Percentiles rank a stretch among this genome's conserved stretches.
Conservation (phyloP, 2,329 filamentous ascomycete genomes). For the Exophiala alcalophila region DNA sequence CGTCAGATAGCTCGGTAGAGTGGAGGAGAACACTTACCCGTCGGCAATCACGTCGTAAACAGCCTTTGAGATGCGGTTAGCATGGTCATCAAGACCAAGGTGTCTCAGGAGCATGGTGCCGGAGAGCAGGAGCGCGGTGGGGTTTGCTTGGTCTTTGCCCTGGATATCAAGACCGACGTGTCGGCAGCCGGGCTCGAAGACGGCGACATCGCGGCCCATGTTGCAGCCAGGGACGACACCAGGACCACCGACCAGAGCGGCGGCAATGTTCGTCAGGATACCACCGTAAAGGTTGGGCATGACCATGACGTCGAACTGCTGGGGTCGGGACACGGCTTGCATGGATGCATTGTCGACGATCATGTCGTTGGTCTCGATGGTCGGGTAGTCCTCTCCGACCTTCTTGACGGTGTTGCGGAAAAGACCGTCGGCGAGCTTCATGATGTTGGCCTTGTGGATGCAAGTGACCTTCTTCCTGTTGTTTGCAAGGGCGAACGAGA, state of each 20-base stretch:
- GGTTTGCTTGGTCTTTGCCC: constrained; percentile 99
- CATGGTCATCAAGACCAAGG: constrained; percentile 94
- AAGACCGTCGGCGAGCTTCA: constrained; percentile 98
- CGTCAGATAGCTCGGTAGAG: too few relatives aligned
- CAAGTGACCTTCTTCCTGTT: constrained; percentile 99
- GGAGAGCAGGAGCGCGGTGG: constrained; percentile 89
- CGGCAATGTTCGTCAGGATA: constrained; percentile 98
- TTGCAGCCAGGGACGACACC: constrained; percentile 98
- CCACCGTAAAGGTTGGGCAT: constrained; percentile 80
- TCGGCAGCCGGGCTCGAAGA: constrained; percentile 98
- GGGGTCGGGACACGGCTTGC: constrained; percentile 93
- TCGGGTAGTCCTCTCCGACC: constrained; percentile 91
- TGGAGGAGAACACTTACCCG: constrained; percentile 78
- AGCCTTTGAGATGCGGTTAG: constrained; percentile 89
- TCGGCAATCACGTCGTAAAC: constrained; percentile 80
- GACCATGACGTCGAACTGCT: constrained; percentile 99
- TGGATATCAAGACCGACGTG: constrained; percentile 99
- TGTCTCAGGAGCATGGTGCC: constrained; percentile 97
- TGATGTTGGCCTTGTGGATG: constrained; percentile 99
- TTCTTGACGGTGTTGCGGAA: constrained; percentile 97
- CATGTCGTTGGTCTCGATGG: constrained; percentile 96
- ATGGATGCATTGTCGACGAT: constrained; percentile 99
- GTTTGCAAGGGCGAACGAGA: constrained; percentile 96
- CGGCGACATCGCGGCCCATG: constrained; percentile 97
- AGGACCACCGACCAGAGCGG: constrained; percentile 92